Base-by-base conservation (phyloP, 345 rosid genomes). In the Conringia planisiliqua region DNA sequence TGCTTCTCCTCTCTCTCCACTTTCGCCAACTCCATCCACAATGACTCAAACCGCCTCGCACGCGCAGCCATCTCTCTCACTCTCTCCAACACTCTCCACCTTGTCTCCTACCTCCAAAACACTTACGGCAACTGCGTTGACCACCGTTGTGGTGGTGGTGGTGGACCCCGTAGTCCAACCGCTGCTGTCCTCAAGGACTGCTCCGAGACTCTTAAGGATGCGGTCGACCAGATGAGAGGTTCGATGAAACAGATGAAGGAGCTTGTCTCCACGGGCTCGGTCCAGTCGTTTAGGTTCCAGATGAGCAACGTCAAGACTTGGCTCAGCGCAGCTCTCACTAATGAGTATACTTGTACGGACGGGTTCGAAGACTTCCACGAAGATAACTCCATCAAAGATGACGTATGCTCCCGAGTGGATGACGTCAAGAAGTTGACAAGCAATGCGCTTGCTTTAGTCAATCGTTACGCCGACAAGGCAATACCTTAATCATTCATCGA, bases 301-400 rank as follows among this genome's bases (percentile, higher is more conserved):
- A 83, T 92, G 88, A 86, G 93, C 26, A 92, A 93, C 71, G 96
- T 93, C 40, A 81, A 89, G 83, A 93, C 96, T 52, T 93, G 98
- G 98, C 89, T 93, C 80, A 93, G 97, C 79, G 92, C 98, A 0
- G 93, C 93, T 6, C 66, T 90, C 64, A 90, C 96, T 32, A 79
- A 90, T 51, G 89, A 93, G 83, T 94, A 86, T 44, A 90, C 93
- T 29, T 93, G 97, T 38, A 82, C 87, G 40, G 96, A 90, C 35
- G 98, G 93, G 27, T 88, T 93, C 29, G 83, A 80, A 43, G 93
- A 82, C 48, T 78, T 86, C 40, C 64, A 58, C 3, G 90, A 50
- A 26, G 70, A 88, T 0, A 59, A 81, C 1, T 80, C 80, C 47
- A 66, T 78, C 75, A 83, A 85, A 83, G 14, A 77, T 77, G 88